A percentile compares a stretch with the other conserved stretches of the same genome.
These are phyloP conservation scores for Omphalotus olearius DNA, from an alignment of 1,284 basidiomycete species.

Conservation along the genomic window DNA sequence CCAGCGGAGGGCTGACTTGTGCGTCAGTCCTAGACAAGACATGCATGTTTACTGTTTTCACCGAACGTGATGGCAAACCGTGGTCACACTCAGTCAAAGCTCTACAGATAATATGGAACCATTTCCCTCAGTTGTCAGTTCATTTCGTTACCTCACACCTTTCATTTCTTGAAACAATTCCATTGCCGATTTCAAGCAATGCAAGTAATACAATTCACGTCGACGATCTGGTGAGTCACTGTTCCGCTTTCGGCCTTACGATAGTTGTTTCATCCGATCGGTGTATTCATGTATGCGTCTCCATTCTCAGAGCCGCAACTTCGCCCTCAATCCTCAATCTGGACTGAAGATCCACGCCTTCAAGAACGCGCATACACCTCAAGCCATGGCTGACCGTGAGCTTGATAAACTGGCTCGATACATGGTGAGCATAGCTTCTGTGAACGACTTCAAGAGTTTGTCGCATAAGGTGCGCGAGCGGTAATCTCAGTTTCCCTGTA, in stretches of 20 bases:
- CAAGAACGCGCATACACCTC: slow-evolving; percentile 67
- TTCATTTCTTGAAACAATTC: background rate
- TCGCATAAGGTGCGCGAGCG: slow-evolving; percentile 49
- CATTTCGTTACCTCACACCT: background rate
- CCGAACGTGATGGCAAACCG: slow-evolving; percentile 65
- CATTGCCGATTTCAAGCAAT: slow-evolving; percentile 35
- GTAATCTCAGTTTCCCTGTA: background rate
- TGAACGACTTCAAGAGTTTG: slow-evolving; percentile 51
- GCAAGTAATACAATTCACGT: slow-evolving; percentile 83
- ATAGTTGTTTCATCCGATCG: background rate
- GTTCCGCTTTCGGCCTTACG: background rate
- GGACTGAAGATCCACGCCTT: slow-evolving; percentile 83
- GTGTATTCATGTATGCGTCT: slow-evolving; percentile 3
- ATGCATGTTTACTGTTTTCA: slow-evolving; percentile 88
- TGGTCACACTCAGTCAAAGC: slow-evolving; percentile 83
- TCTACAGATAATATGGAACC: slow-evolving; percentile 84
- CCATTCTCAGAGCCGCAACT: slow-evolving; percentile 63
- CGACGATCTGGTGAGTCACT: slow-evolving; percentile 67
- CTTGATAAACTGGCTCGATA: slow-evolving; percentile 63
- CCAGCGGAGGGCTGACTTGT: slow-evolving; percentile 15
- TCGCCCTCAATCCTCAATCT: slow-evolving; percentile 82
- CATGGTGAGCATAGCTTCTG: slow-evolving; percentile 52
- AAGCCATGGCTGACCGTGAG: slow-evolving; percentile 62
- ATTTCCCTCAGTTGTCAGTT: slow-evolving; percentile 73
- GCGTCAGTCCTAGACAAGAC: slow-evolving; percentile 75